phyloP scores from a whole-genome alignment of 148 eudicot genomes.

The Polygonum maritimum region DNA sequence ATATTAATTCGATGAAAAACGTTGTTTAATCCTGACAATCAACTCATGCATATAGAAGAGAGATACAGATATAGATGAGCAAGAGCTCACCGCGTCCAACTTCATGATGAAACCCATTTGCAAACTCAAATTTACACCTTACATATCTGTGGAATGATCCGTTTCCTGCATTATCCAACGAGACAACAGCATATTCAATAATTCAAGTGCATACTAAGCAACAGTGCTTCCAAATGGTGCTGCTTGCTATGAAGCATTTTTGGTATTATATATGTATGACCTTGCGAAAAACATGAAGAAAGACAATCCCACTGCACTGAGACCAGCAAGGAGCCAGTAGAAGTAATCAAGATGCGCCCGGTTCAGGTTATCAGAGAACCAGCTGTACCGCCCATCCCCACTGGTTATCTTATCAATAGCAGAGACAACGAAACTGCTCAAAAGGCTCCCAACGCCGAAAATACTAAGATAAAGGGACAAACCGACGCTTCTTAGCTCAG shows the following conservation, averaged over 20 bases:
- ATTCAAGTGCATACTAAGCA: neutral
- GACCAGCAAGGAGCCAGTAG: slow-evolving; percentile 44
- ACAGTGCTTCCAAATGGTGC: neutral
- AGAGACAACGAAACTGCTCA: slow-evolving; percentile 62
- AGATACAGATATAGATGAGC: too few relatives aligned
- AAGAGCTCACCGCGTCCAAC: too few relatives aligned
- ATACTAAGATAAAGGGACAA: slow-evolving; percentile 50
- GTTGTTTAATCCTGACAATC: too few relatives aligned
- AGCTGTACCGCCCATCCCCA: slow-evolving; percentile 27
- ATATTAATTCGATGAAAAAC: too few relatives aligned
- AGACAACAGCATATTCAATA: neutral
- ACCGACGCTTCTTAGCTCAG: slow-evolving; percentile 50
- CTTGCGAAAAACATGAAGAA: slow-evolving; percentile 27
- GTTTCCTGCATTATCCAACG: neutral
- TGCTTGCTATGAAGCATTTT: slow-evolving; percentile 9
- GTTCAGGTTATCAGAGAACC: slow-evolving; percentile 57
- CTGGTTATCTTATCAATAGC: slow-evolving; percentile 33
- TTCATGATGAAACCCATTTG: too few relatives aligned
- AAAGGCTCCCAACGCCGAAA: slow-evolving; percentile 48
- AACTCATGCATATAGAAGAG: too few relatives aligned
- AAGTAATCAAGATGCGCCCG: slow-evolving; percentile 63
- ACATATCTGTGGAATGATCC: neutral
- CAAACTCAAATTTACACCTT: neutral
- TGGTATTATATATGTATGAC: slow-evolving; percentile 32
- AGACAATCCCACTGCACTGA: slow-evolving; percentile 26